These are phyloP conservation scores for Speleostelium caveatum DNA, from an alignment of 78 protist species.

Conservation along the genomic window DNA sequence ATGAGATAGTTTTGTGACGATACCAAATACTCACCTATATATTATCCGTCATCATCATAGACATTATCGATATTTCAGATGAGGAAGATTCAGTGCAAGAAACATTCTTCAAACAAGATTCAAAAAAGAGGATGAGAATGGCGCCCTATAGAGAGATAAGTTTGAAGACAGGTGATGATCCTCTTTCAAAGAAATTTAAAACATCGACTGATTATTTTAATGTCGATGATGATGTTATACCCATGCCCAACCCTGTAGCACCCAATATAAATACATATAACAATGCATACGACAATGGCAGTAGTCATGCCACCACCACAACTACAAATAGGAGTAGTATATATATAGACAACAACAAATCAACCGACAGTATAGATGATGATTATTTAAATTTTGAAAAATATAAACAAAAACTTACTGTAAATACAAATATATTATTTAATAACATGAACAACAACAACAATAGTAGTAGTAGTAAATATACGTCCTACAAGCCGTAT, in stretches of 20 bases:
- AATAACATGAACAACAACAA: not conserved
- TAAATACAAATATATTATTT: slow-evolving; percentile 5
- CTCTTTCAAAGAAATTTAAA: too few species aligned
- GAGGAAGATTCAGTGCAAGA: not conserved
- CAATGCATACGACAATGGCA: not conserved
- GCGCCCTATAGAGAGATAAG: too few species aligned
- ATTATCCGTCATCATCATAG: not conserved
- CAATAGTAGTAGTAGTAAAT: not conserved
- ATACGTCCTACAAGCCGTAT: not conserved
- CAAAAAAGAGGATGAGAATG: not conserved
- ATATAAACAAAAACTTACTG: not conserved
- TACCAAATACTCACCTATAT: too few species aligned
- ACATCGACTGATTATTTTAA: too few species aligned
- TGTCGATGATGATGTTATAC: too few species aligned
- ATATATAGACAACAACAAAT: too few species aligned
- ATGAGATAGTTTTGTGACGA: not conserved
- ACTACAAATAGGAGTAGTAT: not conserved
- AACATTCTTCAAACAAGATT: not conserved
- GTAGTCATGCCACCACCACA: not conserved
- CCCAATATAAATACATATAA: too few species aligned
- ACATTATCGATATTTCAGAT: slow-evolving; percentile 11
- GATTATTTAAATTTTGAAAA: too few species aligned
- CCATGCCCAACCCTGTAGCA: too few species aligned
- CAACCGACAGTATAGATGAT: slow-evolving; percentile 1
- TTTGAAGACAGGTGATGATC: too few species aligned